Conservation (phyloP, 2,329 filamentous ascomycete species). For the Fusarium sp. region DNA sequence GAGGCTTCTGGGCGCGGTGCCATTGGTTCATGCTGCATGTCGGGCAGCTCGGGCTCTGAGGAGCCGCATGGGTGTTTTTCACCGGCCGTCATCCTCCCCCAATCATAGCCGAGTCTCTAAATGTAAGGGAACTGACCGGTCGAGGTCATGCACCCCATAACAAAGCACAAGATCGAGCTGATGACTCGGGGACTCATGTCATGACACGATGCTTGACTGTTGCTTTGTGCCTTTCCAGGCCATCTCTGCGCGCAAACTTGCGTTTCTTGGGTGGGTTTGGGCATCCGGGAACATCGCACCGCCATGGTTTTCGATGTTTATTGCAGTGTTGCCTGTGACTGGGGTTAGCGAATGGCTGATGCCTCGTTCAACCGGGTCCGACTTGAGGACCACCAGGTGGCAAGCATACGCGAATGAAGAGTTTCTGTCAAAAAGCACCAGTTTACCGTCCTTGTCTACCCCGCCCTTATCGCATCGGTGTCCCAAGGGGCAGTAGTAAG, state of each 20-base stretch:
- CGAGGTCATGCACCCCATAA: constrained; percentile 32
- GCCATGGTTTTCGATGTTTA: constrained; percentile 57
- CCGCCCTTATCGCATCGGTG: constrained; percentile 55
- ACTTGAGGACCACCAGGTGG: constrained; percentile 11
- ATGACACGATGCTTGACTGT: constrained; percentile 54
- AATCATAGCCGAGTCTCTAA: constrained; percentile 36
- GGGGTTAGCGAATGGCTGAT: constrained; percentile 32
- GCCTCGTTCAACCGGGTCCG: neutral
- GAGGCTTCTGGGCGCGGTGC: constrained; percentile 25
- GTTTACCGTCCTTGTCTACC: constrained; percentile 52
- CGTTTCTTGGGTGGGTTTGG: constrained; percentile 57
- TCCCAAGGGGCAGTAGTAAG: constrained; percentile 52
- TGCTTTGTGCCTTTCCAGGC: constrained; percentile 55
- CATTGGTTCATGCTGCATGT: constrained; percentile 35
- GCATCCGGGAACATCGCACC: constrained; percentile 53
- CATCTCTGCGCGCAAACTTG: constrained; percentile 56
- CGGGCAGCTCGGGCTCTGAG: constrained; percentile 30
- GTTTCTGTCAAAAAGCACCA: constrained; percentile 56
- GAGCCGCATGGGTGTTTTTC: constrained; percentile 33
- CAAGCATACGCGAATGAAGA: constrained; percentile 54
- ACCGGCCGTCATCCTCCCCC: constrained; percentile 35
- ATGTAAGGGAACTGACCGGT: constrained; percentile 43
- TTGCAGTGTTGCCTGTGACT: constrained; percentile 55
- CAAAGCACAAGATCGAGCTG: constrained; percentile 24
- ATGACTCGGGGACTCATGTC: constrained; percentile 38